A percentile compares a stretch with the other conserved stretches of the same genome.
Evolutionary conservation across 441 rosid genomes (phyloP).

Genomic region (Macaranga tanarius): DNA sequence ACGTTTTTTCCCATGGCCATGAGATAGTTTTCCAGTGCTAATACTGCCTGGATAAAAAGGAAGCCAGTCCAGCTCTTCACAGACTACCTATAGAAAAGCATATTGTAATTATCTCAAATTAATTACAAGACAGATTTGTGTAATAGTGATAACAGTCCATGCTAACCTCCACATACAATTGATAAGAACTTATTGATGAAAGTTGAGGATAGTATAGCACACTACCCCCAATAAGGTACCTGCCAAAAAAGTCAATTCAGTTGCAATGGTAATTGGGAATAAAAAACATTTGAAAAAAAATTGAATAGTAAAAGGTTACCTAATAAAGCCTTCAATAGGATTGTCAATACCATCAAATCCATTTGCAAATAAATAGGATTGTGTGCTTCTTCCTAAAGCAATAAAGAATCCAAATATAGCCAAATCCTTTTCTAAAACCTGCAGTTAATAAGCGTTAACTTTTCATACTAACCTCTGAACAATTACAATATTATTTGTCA

Average conservation of each 20-base stretch:
- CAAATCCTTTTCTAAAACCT: slow-evolving; percentile 97
- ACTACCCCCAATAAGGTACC: slow-evolving; percentile 94
- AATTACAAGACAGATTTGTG: slow-evolving; percentile 21
- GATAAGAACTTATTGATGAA: slow-evolving; percentile 94
- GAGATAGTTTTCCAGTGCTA: slow-evolving; percentile 45
- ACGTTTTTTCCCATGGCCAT: slow-evolving; percentile 58
- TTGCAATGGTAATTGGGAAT: slow-evolving; percentile 7
- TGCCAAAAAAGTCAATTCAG: slow-evolving; percentile 30
- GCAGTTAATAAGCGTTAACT: slow-evolving; percentile 39
- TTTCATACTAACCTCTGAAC: slow-evolving; percentile 19
- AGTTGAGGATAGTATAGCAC: slow-evolving; percentile 95
- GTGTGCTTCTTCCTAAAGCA: slow-evolving; percentile 88
- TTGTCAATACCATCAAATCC: slow-evolving; percentile 64
- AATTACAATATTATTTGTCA: neutral
- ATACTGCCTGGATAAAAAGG: slow-evolving; percentile 67
- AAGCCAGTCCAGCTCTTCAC: slow-evolving; percentile 99
- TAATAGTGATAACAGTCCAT: slow-evolving; percentile 23
- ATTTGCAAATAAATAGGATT: slow-evolving; percentile 70
- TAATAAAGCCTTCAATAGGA: slow-evolving; percentile 70
- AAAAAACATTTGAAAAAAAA: slow-evolving; percentile 10
- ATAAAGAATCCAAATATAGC: slow-evolving; percentile 98
- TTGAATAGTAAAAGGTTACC: slow-evolving; percentile 43
- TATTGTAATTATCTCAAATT: slow-evolving; percentile 18
- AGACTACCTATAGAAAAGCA: slow-evolving; percentile 70
- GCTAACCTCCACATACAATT: slow-evolving; percentile 95